These are phyloP conservation scores for Macrophomina tecta DNA, from an alignment of 2,329 filamentous ascomycete species.

Conservation along the genomic window DNA sequence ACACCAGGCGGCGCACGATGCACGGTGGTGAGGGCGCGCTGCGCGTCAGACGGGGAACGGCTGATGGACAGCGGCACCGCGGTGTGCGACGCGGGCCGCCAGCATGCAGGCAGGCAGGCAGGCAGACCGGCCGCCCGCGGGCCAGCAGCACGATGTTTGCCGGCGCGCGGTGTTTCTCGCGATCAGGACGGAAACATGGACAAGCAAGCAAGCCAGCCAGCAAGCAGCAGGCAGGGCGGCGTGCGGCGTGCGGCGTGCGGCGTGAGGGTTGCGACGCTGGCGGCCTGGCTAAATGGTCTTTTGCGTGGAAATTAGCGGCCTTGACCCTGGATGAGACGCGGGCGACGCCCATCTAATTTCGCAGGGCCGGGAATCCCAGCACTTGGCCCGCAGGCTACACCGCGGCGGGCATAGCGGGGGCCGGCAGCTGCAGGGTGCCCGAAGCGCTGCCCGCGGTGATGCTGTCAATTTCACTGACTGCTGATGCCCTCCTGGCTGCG, in stretches of 20 bases:
- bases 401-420: not conserved
- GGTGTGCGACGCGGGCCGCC: slow-evolving; percentile 1
- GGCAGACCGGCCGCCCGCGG: not conserved
- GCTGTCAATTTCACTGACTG: slow-evolving; percentile 19
- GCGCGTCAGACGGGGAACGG: slow-evolving; percentile 26
- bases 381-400: slow-evolving; percentile 21
- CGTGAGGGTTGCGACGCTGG: slow-evolving; percentile 20
- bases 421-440: slow-evolving; percentile 19
- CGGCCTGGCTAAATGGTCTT: slow-evolving; percentile 23
- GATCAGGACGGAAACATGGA: not conserved
- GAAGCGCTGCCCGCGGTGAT: slow-evolving; percentile 21
- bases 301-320: slow-evolving; percentile 15
- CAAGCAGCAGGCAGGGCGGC: not conserved
- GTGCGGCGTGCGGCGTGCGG: not conserved
- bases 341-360: slow-evolving; percentile 25
- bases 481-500: slow-evolving; percentile 21
- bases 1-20: slow-evolving; percentile 12
- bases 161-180: not conserved
- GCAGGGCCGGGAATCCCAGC: slow-evolving; percentile 14
- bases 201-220: not conserved
- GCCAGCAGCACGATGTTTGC: not conserved
- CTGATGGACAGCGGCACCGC: slow-evolving; percentile 8
- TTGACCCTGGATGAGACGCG: slow-evolving; percentile 27
- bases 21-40: slow-evolving; percentile 8
- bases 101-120: not conserved